Base-by-base conservation (phyloP, 2,329 filamentous ascomycete genomes). In the Periconia sp. region DNA sequence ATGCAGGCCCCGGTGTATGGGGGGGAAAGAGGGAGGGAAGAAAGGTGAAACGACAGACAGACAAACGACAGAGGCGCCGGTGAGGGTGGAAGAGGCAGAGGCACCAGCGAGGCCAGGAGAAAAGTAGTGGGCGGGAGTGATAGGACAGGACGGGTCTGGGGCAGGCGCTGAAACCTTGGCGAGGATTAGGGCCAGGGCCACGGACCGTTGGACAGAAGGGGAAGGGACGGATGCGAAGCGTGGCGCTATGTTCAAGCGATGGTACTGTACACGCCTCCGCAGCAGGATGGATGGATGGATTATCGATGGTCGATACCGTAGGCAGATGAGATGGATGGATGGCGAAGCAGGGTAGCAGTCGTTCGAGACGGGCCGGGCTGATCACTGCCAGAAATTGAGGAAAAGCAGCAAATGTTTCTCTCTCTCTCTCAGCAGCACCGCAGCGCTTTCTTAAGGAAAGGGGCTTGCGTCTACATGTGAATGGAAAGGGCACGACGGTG, bases 1-100 rank as follows among this genome's bases (percentile, higher is more conserved):
- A 37, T 37, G 33, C 11, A 37, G n/a, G 33, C 11, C 11, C 11
- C 33, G 13, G 33, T n/a, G 13, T 47, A 56, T 30, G 50, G 59
- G 59, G 61, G 60, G 61, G 58, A 54, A 52, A n/a, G n/a, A n/a
- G n/a, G n/a, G 51, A 57, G 45, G 51, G 52, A 13, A 43, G 31
- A 49, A 59, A 59, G 45, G 56, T 68, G 70, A 72, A 73, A 73
- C 70, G 67, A 69, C 60, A 54, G 67, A 69, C 60, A 54, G 68
- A 68, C 62, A 65, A 61, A 65, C 60, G 59, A 62, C 43, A 30
- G 49, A 57, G 62, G 58, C 57, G 43, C 23, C 43, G 58, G 45
- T 52, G 57, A 57, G 61, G 58, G 54, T 54, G 55, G 55, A 57
- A 58, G 54, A 55, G 54, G 45, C 35, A 54, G 50, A 53, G 53